Base-by-base conservation (phyloP, 257 asterid species). In the Eustoma russellianum region DNA sequence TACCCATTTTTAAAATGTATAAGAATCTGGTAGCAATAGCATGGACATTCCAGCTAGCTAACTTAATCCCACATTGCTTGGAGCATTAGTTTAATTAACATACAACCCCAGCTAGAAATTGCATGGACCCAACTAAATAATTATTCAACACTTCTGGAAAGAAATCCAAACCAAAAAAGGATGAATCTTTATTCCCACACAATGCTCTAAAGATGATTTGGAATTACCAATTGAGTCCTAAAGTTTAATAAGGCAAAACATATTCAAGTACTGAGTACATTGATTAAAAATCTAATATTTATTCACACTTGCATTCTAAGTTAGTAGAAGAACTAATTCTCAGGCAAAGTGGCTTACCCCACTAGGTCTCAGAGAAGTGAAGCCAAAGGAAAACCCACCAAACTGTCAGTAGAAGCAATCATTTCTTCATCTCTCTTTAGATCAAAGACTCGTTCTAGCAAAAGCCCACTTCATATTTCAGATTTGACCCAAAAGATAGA, bases 381-480 rank as follows among this genome's bases (percentile, higher is more conserved):
- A 77, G 66, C 79, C 53, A 73, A 72, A 70, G 72, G 60, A 64
- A 69, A 70, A 64, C 60, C 73, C 68, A 61, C 59, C 60, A 78
- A 69, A 67, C 44, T 56, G 65, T 70, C 43, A 59, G 66, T 12
- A 52, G 44, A 70, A 66, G 72, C 63, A 85, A 80, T 74, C 77
- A 76, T 80, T 62, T 79, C 71, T 72, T 62, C 70, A 74, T 62
- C 45, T 74, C 82, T 65, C 80, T 63, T 68, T 60, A 69, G 69
- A 85, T 74, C 79, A 71, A n/a, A n/a, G n/a, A n/a, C n/a, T n/a
- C n/a, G n/a, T n/a, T n/a, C n/a, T n/a, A n/a, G n/a, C n/a, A n/a
- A 60, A 67, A 65, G 67, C 81, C 73, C 82, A 78, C 73, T 71
- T 72, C 76, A 77, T 74, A 80, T 76, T 79, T 73, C 52, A 55